A percentile compares a stretch with the other conserved stretches of the same genome.
Conservation (phyloP, 441 rosid genomes). For the Isatis lusitanica region DNA sequence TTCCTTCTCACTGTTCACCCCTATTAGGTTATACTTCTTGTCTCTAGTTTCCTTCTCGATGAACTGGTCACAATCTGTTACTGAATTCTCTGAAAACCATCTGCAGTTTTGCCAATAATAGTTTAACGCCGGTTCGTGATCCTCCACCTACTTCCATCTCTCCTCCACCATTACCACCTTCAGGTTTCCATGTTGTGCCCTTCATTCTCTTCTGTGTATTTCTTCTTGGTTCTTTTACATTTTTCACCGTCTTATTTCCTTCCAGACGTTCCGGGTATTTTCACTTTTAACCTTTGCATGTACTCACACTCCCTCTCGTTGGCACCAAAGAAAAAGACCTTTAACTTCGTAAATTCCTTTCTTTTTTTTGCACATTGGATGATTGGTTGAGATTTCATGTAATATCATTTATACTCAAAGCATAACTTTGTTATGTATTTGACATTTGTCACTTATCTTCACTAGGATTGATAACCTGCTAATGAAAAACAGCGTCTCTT, state of each 20-base stretch:
- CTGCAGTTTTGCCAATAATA: conserved; percentile 65
- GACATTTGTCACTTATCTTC: not conserved
- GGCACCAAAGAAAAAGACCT: too few relatives aligned
- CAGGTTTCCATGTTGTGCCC: conserved; percentile 39
- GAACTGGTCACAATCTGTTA: conserved; percentile 4
- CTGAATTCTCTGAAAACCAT: conserved; percentile 33
- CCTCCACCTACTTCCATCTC: conserved; percentile 63
- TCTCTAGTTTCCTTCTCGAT: conserved; percentile 16
- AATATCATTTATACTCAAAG: not conserved
- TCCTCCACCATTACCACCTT: conserved; percentile 40
- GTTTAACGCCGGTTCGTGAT: conserved; percentile 24
- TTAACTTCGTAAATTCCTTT: too few relatives aligned
- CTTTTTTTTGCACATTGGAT: not conserved
- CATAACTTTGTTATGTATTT: not conserved
- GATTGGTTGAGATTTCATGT: not conserved
- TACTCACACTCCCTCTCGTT: too few relatives aligned
- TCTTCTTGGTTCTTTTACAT: not conserved
- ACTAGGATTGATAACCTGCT: not conserved
- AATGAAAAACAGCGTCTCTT: not conserved
- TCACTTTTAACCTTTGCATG: not conserved
- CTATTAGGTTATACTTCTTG: conserved; percentile 56
- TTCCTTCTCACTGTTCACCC: conserved; percentile 79
- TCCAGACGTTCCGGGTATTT: not conserved
- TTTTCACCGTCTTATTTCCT: not conserved
- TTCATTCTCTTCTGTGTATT: not conserved